phyloP scores from a whole-genome alignment of 371 early-diverging fungal species.

The Actinomucor elegans region DNA sequence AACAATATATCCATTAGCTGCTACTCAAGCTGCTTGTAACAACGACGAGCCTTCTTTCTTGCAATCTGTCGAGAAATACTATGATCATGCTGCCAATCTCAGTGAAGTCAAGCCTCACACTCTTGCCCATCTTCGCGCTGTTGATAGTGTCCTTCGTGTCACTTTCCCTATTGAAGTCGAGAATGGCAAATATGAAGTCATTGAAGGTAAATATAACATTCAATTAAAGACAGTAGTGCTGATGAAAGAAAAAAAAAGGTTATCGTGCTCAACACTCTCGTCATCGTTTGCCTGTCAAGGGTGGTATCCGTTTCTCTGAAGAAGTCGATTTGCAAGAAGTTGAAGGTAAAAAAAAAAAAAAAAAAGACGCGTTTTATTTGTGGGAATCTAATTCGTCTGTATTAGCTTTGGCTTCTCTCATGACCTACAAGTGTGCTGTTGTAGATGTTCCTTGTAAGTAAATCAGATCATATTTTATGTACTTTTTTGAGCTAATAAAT shows the following conservation, averaged over 20 bases:
- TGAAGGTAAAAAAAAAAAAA: constrained; percentile 46
- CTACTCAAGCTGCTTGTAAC: constrained; percentile 66
- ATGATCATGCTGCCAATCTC: constrained; percentile 74
- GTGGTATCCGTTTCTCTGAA: constrained; percentile 82
- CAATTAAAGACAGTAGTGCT: neutral
- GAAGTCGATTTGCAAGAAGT: constrained; percentile 88
- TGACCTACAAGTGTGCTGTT: constrained; percentile 93
- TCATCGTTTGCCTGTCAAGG: constrained; percentile 86
- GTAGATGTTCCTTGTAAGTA: constrained; percentile 88
- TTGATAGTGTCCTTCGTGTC: constrained; percentile 78
- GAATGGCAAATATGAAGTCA: constrained; percentile 71
- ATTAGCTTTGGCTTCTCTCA: constrained; percentile 68
- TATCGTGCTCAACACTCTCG: constrained; percentile 92
- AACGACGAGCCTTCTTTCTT: constrained; percentile 77
- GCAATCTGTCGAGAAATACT: constrained; percentile 78
- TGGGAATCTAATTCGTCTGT: neutral
- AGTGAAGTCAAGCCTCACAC: constrained; percentile 66
- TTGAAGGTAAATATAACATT: constrained; percentile 49
- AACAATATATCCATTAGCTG: constrained; percentile 27
- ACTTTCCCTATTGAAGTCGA: constrained; percentile 86
- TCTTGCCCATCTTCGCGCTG: constrained; percentile 78
- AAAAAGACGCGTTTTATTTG: neutral
- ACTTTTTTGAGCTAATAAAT: too few species aligned
- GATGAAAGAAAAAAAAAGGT: too few species aligned
- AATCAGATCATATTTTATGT: neutral